Conservation (phyloP, 345 rosid species). For the Salix suchowensis region DNA sequence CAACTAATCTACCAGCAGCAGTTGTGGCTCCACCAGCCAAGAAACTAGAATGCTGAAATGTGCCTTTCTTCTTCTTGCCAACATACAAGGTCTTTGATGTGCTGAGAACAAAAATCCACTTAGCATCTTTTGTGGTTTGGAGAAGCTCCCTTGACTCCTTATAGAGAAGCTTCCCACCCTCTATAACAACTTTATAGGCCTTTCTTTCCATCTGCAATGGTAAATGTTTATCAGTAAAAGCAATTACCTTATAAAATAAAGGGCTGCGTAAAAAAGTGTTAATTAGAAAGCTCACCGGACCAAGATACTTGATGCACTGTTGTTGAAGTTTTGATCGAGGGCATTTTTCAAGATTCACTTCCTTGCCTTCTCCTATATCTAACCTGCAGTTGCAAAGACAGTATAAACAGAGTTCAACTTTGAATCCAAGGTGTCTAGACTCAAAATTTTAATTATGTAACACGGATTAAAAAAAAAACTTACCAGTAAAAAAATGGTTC, state of each 20-base stretch:
- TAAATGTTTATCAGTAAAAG: constrained; percentile 4
- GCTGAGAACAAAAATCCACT: constrained; percentile 94
- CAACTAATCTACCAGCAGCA: constrained; percentile 76
- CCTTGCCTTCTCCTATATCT: constrained; percentile 93
- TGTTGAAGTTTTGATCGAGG: constrained; percentile 68
- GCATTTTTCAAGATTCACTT: constrained; percentile 73
- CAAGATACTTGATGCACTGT: constrained; percentile 92
- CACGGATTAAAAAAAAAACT: constrained; percentile 10
- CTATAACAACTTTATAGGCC: constrained; percentile 68
- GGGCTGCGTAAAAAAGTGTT: background rate
- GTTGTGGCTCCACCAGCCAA: constrained; percentile 86
- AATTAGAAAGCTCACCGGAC: constrained; percentile 53
- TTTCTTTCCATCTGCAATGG: constrained; percentile 68
- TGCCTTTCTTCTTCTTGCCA: constrained; percentile 77
- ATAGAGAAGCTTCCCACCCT: constrained; percentile 62
- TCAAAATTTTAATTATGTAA: constrained; percentile 3
- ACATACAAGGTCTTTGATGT: constrained; percentile 66
- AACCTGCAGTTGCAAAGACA: constrained; percentile 51
- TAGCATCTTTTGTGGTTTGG: constrained; percentile 48
- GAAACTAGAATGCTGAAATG: constrained; percentile 90
- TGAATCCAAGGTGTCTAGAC: constrained; percentile 13
- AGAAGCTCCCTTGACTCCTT: constrained; percentile 62
- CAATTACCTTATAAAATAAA: background rate
- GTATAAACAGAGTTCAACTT: constrained; percentile 8
- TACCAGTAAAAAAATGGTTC: constrained; percentile 99